A percentile compares a stretch with the other conserved stretches of the same genome.
phyloP scores from a whole-genome alignment of 164 flowering plant genomes.

The Tetrastigma voinierianum region DNA sequence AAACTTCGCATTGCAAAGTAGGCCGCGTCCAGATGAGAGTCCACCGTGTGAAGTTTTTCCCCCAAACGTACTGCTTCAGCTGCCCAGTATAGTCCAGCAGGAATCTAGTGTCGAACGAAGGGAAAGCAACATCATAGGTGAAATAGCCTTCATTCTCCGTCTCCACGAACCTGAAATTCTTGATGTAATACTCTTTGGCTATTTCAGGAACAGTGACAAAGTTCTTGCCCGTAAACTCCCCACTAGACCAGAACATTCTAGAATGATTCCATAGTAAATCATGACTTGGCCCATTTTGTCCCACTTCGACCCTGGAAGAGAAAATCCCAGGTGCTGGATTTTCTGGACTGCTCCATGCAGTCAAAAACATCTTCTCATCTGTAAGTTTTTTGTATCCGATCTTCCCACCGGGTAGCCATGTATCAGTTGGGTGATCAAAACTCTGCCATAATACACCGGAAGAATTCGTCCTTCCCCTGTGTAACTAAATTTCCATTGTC shows the following conservation, averaged over 20 bases:
- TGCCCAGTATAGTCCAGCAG: no score
- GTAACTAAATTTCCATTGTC: slow-evolving; percentile 33
- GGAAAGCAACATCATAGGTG: not conserved
- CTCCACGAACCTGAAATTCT: not conserved
- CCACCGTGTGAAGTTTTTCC: not conserved
- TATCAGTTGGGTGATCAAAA: no score
- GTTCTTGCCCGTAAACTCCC: slow-evolving; percentile 12
- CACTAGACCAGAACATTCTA: slow-evolving; percentile 9
- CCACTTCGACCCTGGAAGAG: slow-evolving; percentile 12
- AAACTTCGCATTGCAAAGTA: not conserved
- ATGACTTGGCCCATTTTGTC: slow-evolving; percentile 8
- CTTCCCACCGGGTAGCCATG: slow-evolving; percentile 21
- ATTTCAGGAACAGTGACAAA: slow-evolving; percentile 6
- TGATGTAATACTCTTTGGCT: not conserved
- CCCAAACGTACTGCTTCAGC: not conserved
- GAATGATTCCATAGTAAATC: slow-evolving; percentile 10
- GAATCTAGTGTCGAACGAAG: not conserved
- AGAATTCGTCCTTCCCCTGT: slow-evolving; percentile 10
- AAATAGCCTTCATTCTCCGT: slow-evolving; percentile 4
- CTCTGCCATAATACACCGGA: slow-evolving; percentile 12
- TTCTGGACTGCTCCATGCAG: slow-evolving; percentile 18
- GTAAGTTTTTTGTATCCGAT: slow-evolving; percentile 13
- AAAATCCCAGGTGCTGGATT: slow-evolving; percentile 20
- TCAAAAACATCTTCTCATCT: not conserved
- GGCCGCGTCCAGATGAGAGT: not conserved